phyloP scores from a whole-genome alignment of 305 asterid genomes.

The Solanum hybrid region DNA sequence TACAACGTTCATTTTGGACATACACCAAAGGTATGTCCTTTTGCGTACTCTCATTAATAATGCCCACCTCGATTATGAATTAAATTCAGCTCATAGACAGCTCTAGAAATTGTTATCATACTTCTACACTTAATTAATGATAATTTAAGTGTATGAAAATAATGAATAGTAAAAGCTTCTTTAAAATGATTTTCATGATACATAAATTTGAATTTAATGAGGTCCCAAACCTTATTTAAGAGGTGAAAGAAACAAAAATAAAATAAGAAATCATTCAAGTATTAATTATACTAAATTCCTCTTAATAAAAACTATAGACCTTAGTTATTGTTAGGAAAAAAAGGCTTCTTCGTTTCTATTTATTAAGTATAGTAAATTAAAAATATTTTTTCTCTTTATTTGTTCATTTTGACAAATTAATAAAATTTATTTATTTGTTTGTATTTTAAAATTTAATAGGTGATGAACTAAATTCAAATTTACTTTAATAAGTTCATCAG shows the following conservation, averaged over 20 bases:
- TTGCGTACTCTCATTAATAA: accelerated
- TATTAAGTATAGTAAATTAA: background rate
- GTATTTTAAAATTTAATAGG: too few species aligned
- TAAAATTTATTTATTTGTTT: too few species aligned
- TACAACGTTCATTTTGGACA: too few species aligned
- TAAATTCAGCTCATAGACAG: accelerated
- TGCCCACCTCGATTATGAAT: accelerated
- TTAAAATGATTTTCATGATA: background rate
- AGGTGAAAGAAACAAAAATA: background rate
- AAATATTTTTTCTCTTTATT: too few species aligned
- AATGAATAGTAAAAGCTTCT: background rate
- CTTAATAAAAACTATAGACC: background rate
- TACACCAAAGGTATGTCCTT: background rate
- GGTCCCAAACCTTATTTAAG: background rate
- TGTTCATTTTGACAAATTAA: too few species aligned
- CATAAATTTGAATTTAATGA: background rate
- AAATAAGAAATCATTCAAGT: background rate
- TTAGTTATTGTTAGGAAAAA: background rate
- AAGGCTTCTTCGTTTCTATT: background rate
- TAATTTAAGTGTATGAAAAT: background rate
- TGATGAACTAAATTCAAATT: too few species aligned
- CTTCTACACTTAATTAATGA: background rate
- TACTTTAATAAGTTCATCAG: too few species aligned
- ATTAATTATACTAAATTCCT: background rate
- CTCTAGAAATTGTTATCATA: accelerated